Conservation (phyloP, 108 stramenopile genomes). For the Discostella stelligeroides region DNA sequence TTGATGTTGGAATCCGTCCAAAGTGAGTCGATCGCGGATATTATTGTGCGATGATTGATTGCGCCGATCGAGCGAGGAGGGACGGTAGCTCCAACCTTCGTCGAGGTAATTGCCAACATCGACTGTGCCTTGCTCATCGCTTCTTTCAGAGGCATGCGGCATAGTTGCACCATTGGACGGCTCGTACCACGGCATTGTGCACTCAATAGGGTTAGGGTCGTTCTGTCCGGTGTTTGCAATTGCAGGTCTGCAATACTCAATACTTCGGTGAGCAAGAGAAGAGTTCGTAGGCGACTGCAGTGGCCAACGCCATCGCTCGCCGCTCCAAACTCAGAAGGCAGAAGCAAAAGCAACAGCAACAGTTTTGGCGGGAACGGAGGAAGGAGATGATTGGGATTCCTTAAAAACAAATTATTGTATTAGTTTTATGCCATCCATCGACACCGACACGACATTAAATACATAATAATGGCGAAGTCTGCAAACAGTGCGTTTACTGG, state of each 20-base stretch:
- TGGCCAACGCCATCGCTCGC: no score
- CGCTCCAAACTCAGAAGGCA: no score
- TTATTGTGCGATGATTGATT: neutral
- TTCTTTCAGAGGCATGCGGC: neutral
- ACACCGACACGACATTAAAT: no score
- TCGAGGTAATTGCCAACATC: conserved; percentile 8
- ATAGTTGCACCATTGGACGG: neutral
- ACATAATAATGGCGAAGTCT: conserved; percentile 35
- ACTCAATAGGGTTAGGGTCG: no score
- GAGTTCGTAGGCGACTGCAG: no score
- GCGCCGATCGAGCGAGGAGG: neutral
- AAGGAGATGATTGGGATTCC: no score
- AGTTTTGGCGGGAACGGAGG: no score
- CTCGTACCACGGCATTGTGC: conserved; percentile 22
- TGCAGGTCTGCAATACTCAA: no score
- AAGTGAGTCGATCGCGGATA: neutral
- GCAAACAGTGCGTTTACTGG: conserved; percentile 22
- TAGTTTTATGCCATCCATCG: neutral
- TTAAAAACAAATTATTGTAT: no score
- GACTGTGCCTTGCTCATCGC: neutral
- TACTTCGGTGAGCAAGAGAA: no score
- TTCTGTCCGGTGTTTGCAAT: no score
- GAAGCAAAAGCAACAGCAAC: no score
- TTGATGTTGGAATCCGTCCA: conserved; percentile 26
- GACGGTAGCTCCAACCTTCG: conserved; percentile 3